Evolutionary conservation across 2,329 filamentous ascomycete genomes (phyloP).

Genomic region (Fonsecaea pedrosoi): DNA sequence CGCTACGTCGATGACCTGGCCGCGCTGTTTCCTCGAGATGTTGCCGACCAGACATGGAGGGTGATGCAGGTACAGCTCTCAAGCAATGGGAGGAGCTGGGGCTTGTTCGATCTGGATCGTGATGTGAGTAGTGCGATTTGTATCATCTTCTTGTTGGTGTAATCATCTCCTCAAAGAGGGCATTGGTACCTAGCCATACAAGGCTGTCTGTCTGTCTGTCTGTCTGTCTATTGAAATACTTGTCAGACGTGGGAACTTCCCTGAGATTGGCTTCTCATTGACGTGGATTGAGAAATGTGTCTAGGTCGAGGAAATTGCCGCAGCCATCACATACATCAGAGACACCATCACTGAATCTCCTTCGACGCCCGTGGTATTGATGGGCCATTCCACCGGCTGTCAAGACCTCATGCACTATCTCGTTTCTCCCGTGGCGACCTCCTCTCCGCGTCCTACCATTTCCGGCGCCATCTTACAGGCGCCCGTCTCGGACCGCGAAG

Average conservation of each 20-base stretch:
- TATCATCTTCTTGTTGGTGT: not conserved
- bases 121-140: conserved; percentile 47
- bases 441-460: conserved; percentile 58
- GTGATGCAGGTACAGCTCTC: conserved; percentile 59
- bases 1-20: conserved; percentile 60
- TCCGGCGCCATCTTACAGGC: conserved; percentile 82
- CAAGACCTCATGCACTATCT: conserved; percentile 73
- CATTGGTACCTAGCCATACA: too few relatives aligned
- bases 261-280: not conserved
- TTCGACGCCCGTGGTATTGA: conserved; percentile 65
- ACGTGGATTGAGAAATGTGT: not conserved
- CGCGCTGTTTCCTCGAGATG: conserved; percentile 47
- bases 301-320: conserved; percentile 56
- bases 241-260: not conserved
- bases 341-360: conserved; percentile 44
- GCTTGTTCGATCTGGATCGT: conserved; percentile 57
- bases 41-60: conserved; percentile 54
- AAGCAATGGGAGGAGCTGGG: conserved; percentile 63
- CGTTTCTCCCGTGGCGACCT: conserved; percentile 44
- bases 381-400: conserved; percentile 74
- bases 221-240: not conserved
- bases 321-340: conserved; percentile 33
- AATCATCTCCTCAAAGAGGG: not conserved
- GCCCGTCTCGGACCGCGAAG: conserved; percentile 78
- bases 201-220: not conserved